Conservation (phyloP, 2,329 filamentous ascomycete species). For the Fusarium subtropicale region DNA sequence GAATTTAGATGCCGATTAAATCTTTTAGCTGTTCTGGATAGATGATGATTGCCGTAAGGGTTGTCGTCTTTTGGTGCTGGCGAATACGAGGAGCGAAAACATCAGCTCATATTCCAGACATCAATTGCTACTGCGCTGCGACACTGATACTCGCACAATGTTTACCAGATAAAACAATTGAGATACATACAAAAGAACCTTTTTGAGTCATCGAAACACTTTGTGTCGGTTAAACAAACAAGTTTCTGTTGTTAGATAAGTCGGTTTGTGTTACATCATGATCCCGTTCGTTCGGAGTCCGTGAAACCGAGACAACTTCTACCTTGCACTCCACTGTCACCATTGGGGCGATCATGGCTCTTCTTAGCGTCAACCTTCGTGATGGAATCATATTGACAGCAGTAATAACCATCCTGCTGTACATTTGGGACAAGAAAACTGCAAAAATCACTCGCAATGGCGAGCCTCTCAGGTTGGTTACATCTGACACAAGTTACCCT, state of each 20-base stretch:
- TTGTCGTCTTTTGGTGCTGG: background rate
- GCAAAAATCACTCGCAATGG: conserved; percentile 40
- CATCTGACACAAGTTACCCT: conserved; percentile 13
- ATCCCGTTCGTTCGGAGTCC: background rate
- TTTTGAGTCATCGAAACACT: background rate
- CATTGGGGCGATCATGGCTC: conserved; percentile 21
- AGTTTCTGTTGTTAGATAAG: background rate
- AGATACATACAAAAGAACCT: background rate
- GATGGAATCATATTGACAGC: background rate
- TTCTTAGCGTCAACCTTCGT: conserved; percentile 22
- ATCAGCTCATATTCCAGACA: background rate
- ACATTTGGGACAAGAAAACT: conserved; percentile 9
- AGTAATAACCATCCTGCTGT: background rate
- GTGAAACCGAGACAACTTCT: conserved; percentile 20
- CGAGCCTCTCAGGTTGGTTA: conserved; percentile 28
- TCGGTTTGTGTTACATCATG: conserved; percentile 32
- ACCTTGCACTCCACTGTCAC: conserved; percentile 1
- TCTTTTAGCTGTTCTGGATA: background rate
- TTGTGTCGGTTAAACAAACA: background rate
- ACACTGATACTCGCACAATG: background rate
- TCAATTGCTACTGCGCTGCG: background rate
- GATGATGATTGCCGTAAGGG: background rate
- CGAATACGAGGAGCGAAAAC: conserved; percentile 26
- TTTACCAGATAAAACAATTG: background rate
- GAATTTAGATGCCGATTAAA: conserved; percentile 1